Base-by-base conservation (phyloP, 257 asterid genomes). In the Gentiana macrophylla region DNA sequence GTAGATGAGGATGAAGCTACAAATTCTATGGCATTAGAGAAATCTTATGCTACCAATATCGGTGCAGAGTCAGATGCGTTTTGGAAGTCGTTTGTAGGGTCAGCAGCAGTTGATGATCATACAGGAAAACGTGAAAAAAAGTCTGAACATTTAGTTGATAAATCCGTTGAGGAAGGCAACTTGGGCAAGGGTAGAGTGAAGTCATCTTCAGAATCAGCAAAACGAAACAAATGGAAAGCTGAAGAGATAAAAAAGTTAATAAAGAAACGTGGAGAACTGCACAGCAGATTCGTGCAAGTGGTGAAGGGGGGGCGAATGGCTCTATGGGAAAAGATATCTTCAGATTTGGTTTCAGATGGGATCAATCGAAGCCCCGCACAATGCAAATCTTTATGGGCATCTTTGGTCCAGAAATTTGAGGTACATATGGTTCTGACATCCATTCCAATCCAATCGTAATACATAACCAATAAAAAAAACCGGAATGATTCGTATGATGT, bases 331-430 rank as follows among this genome's bases (percentile, higher is more conserved):
- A 95, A 89, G 84, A 80, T 86, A 71, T 92, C 99, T 55, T 72
- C 84, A 13, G 77, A 65, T 61, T 70, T 89, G 59, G 63, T 62
- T 60, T 72, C 75, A 47, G 81, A 69, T 55, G 96, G 94, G 75
- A 37, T 80, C 32, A 69, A 49, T 68, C 70, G 96, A 74, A 86
- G 88, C 58, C 80, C 97, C 5, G 94, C 79, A n/a, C 96, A 89
- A 66, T 89, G 97, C 73, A 89, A 89, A 84, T 89, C 93, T 63
- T 81, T 86, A 43, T 89, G 97, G 97, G 71, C 96, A 55, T 89
- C 97, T 63, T 79, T 89, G 55, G 81, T 89, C 73, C 94, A 81
- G 74, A 86, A 86, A 81, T 82, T 86, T 12, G 96, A 86, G 90
- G 97, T 86, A 55, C 0, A 83, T 70, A 24, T 24, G 24, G 24